Evolutionary conservation across 352 stramenopile genomes (phyloP), one percentile per base, ranked within the genome.

Genomic region (Thalassiosira ordinaria): DNA sequence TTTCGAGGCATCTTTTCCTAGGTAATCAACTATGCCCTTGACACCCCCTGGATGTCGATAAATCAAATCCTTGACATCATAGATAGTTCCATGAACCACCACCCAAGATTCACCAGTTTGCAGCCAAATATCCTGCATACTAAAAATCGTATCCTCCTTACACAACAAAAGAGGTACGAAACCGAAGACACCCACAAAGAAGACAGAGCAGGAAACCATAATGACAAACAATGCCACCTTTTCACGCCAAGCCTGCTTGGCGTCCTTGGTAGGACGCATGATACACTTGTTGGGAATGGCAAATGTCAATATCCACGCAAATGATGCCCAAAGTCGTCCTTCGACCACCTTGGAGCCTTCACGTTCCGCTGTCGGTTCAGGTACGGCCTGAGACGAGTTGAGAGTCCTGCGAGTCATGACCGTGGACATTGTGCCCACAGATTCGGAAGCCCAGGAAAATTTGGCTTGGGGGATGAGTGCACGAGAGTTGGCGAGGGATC

Each of bases 201-300:
- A 80, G 18, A 79, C 75, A 9, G 74, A 88, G 52, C 59, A 82
- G 2, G 49, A 74, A 13, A 91, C 57, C 62, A 89, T 84, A 39
- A 89, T 87, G 0, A 88, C 13, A 59, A 81, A 91, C 16, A 91
- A 52, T 11, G 84, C 77, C 11, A 89, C 70, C 63, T 91, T 91
- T 53, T 91, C 84, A 26, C 84, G 60, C 84, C 84, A 91, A 16
- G 84, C 84, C 46, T 91, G 84, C 62, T 91, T 91, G 18, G 81
- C 84, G 59, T 82, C 73, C 24, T 82, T 84, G 31, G 70, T 84
- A 14, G 78, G 66, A 14, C 77, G 47, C 55, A 73, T 78, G 31
- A 90, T 86, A 41, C 70, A 85, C 33, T 74, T 84, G 65, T 88
- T 86, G 16, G 80, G 84, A 22, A 90, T 84, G 16, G 81, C 47